phyloP scores from a whole-genome alignment of 1,284 basidiomycete genomes.

The Puccinia horiana region DNA sequence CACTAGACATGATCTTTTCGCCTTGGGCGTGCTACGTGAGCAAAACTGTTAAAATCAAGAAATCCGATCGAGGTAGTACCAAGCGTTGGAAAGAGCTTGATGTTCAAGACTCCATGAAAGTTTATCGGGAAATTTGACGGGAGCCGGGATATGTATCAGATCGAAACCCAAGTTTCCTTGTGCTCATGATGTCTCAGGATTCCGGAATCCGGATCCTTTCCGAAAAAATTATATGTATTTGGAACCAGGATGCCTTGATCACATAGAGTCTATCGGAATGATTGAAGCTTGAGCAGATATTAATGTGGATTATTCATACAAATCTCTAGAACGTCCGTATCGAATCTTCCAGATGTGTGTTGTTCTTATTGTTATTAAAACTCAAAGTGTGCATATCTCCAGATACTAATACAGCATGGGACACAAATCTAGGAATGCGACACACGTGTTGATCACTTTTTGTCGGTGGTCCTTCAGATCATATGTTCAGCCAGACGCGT shows the following conservation, averaged over 20 bases:
- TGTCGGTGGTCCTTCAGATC: too few relatives aligned
- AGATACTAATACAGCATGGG: not conserved
- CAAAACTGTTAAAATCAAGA: not conserved
- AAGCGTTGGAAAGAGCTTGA: not conserved
- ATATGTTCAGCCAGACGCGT: too few relatives aligned
- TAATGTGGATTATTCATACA: not conserved
- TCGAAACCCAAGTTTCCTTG: not conserved
- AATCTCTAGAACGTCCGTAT: not conserved
- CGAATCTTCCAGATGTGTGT: not conserved
- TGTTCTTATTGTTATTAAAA: not conserved
- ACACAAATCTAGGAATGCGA: not conserved
- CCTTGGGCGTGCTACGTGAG: slow-evolving; percentile 5
- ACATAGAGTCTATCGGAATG: not conserved
- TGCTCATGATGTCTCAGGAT: not conserved
- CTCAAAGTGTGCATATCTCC: not conserved
- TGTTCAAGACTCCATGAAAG: slow-evolving; percentile 1
- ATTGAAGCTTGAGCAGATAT: slow-evolving; percentile 1
- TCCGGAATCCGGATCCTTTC: too few relatives aligned
- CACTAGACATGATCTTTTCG: not conserved
- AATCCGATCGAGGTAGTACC: not conserved
- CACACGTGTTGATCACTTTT: not conserved
- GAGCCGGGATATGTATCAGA: not conserved
- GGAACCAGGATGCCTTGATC: not conserved
- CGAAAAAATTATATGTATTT: not conserved
- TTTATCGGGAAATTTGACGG: not conserved